These are phyloP conservation scores for Hordeum marinum DNA, from an alignment of 176 grass and related monocot species.

Conservation along the genomic window DNA sequence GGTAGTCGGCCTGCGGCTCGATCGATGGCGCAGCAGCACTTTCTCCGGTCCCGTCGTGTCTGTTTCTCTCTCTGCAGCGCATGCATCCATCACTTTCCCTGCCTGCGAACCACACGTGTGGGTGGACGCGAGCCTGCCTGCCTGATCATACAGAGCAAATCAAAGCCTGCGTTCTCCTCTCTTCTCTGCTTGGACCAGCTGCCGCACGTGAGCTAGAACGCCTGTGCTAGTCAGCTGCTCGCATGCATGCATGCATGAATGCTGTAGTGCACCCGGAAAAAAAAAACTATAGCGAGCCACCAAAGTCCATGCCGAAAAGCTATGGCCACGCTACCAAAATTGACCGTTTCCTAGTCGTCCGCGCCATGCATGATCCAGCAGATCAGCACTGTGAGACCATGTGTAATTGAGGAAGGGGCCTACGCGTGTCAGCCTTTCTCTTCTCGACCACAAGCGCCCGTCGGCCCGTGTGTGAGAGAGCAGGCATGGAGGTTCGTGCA, in stretches of 20 bases:
- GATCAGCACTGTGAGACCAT: neutral
- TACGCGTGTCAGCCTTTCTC: neutral
- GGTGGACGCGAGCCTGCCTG: neutral
- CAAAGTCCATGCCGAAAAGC: neutral
- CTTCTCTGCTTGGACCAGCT: neutral
- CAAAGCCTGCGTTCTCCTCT: neutral
- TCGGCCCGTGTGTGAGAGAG: too few relatives aligned
- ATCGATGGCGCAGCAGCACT: neutral
- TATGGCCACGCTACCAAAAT: neutral
- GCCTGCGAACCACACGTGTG: neutral
- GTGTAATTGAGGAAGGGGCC: neutral
- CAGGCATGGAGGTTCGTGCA: too few relatives aligned
- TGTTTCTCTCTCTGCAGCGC: neutral
- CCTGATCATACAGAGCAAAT: neutral
- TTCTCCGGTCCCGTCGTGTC: constrained; percentile 2
- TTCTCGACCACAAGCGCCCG: neutral
- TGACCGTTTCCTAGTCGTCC: neutral
- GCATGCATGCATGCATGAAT: neutral
- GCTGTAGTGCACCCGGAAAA: too few relatives aligned
- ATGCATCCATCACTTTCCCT: neutral
- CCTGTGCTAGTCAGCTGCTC: neutral
- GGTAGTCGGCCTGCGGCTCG: neutral
- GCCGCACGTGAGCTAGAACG: neutral
- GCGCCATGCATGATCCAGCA: neutral
- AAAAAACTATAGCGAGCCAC: neutral